Evolutionary conservation across 495 filamentous ascomycete genomes (phyloP), one percentile per base, ranked within the genome.

Genomic region (Xylaria curta): DNA sequence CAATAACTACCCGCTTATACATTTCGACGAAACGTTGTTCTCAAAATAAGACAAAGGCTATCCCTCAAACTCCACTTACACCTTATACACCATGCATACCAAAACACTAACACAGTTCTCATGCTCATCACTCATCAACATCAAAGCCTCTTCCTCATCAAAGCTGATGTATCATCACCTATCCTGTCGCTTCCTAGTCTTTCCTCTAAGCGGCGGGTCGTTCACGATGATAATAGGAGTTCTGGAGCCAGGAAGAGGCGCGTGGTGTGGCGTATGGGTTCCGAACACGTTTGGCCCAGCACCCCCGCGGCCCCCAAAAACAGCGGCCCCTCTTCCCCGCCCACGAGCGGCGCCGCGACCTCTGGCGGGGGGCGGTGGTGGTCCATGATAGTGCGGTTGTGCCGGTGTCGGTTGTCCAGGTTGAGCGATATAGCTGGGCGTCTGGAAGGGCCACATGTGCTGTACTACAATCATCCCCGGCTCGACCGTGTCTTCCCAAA

Each of bases 381-480:
- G 65, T 13, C 17, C 8, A 10, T 40, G 65, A 13, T 67, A 51
- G 17, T 67, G 47, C 6, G 63, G 61, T 51, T 31, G 70, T 5
- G 71, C 69, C 49, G 72, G 66, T 15, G 76, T 53, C 1, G 74
- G 73, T 40, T 72, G 67, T 0, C 69, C 70, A 0, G 51, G 72
- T 13, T 71, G 73, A 0, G 68, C 51, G 47, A 79, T 90, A 44
- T 24, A 69, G 33, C 53, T 69, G 15, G 67, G 67, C 24, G 67
- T 40, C 6, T 89, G 89, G 78, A 95, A 90, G 4, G 93, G 93
- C 94, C 94, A 97, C 92, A 97, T 94, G 73, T 94, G 91, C 93
- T 97, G 96, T 6, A 87, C 91, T 73, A 97, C 90, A 38, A 85
- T 85, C 93, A 92, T 95, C 56, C 84, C 84, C 3, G 85, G 85